These are phyloP conservation scores for Taiozyma sp. DNA, from an alignment of 1,139 yeast genomes.

Conservation along the genomic window DNA sequence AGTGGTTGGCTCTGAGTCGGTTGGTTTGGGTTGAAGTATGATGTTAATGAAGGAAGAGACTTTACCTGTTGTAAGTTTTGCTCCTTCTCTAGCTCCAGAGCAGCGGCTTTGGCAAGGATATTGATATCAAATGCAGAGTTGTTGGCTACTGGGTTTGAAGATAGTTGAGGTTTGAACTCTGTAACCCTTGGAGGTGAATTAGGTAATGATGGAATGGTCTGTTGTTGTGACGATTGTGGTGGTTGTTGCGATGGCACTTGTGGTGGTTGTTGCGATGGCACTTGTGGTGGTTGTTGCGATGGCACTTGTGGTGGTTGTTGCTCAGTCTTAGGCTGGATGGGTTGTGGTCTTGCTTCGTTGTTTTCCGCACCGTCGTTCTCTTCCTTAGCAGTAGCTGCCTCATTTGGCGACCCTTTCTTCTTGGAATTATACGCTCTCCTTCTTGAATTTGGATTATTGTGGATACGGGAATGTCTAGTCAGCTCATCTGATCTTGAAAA, in stretches of 20 bases:
- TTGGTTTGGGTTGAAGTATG: constrained; percentile 39
- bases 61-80: constrained; percentile 43
- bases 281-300: neutral
- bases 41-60: constrained; percentile 62
- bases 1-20: constrained; percentile 18
- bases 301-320: neutral
- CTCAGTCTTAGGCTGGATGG: neutral
- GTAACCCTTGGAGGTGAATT: constrained; percentile 21
- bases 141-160: constrained; percentile 1
- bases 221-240: constrained; percentile 1
- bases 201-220: constrained; percentile 20
- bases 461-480: constrained; percentile 86
- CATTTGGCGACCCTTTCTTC: constrained; percentile 20
- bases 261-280: constrained; percentile 2
- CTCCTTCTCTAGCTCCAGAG: constrained; percentile 64
- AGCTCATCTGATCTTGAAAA: constrained; percentile 88
- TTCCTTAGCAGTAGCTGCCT: constrained; percentile 1
- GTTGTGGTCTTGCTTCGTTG: neutral
- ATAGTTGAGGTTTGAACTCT: constrained; percentile 11
- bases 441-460: constrained; percentile 70
- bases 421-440: constrained; percentile 33
- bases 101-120: constrained; percentile 76
- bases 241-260: neutral
- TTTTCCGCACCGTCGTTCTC: neutral
- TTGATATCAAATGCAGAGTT: constrained; percentile 56